These are phyloP conservation scores for Podila minutissima DNA, from an alignment of 192 early-diverging fungal species.

Conservation along the genomic window DNA sequence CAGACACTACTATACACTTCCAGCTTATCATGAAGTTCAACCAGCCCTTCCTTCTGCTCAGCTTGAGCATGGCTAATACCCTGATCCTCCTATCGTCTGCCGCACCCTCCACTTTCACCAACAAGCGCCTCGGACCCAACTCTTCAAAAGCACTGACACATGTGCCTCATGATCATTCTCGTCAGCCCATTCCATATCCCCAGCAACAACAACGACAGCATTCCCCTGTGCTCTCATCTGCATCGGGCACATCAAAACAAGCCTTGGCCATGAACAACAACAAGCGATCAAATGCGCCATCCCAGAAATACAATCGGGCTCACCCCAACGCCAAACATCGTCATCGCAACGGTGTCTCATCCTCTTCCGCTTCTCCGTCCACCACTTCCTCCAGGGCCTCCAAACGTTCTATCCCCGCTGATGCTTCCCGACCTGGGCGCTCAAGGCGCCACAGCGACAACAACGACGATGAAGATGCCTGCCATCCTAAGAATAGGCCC, in stretches of 20 bases:
- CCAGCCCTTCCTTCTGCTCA: constrained; percentile 24
- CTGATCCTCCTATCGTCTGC: constrained; percentile 2
- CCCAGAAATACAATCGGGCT: constrained; percentile 1
- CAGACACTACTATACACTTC: background rate
- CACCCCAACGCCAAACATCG: constrained; percentile 3
- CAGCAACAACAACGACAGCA: no score
- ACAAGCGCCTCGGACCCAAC: background rate
- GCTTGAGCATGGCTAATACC: constrained; percentile 17
- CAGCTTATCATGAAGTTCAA: constrained; percentile 20
- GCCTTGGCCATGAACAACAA: background rate
- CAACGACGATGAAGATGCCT: no score
- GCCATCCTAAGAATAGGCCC: no score
- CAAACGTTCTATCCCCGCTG: background rate
- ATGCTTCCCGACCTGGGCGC: no score
- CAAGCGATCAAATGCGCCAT: background rate
- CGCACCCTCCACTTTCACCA: background rate
- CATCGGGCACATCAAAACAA: no score
- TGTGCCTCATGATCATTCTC: background rate
- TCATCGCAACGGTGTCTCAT: background rate
- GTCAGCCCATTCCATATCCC: no score
- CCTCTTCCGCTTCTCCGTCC: background rate
- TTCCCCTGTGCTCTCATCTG: no score
- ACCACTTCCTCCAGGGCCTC: no score
- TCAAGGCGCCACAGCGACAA: no score
- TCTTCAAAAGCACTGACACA: background rate